A percentile compares a stretch with the other conserved stretches of the same genome.
Conservation (phyloP, 768 basidiomycete genomes). For the Termitomyces sp. region DNA sequence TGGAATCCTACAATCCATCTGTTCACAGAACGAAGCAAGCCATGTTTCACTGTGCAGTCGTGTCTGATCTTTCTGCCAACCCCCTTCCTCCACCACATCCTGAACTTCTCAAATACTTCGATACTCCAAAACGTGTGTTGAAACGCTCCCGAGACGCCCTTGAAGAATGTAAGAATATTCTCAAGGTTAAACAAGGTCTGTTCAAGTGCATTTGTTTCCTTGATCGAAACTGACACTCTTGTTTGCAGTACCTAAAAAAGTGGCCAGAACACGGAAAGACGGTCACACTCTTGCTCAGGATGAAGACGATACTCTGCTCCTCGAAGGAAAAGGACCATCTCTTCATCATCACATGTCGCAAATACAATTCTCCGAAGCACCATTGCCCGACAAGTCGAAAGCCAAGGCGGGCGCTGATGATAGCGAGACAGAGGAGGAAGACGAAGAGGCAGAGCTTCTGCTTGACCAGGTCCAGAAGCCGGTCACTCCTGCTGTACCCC, state of each 20-base stretch:
- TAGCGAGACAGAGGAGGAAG: conserved; percentile 48
- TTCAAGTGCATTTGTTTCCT: background rate
- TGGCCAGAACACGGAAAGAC: conserved; percentile 50
- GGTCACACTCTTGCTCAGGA: conserved; percentile 57
- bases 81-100: conserved; percentile 85
- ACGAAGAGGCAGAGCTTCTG: conserved; percentile 26
- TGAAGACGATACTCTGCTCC: conserved; percentile 55
- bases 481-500: conserved; percentile 8
- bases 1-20: conserved; percentile 80
- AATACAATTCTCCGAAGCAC: conserved; percentile 12
- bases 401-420: conserved; percentile 25
- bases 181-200: conserved; percentile 79
- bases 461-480: conserved; percentile 19
- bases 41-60: conserved; percentile 81
- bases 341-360: conserved; percentile 10
- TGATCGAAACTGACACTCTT: background rate
- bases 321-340: conserved; percentile 35
- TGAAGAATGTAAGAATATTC: conserved; percentile 52
- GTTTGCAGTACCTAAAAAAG: conserved; percentile 55
- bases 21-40: conserved; percentile 92
- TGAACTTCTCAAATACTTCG: conserved; percentile 77
- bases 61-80: conserved; percentile 62
- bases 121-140: conserved; percentile 64
- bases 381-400: conserved; percentile 18
- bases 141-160: conserved; percentile 53